Percentiles rank a stretch among this genome's conserved stretches.
Conservation (phyloP, 441 rosid genomes). For the Metrosideros polymorpha region DNA sequence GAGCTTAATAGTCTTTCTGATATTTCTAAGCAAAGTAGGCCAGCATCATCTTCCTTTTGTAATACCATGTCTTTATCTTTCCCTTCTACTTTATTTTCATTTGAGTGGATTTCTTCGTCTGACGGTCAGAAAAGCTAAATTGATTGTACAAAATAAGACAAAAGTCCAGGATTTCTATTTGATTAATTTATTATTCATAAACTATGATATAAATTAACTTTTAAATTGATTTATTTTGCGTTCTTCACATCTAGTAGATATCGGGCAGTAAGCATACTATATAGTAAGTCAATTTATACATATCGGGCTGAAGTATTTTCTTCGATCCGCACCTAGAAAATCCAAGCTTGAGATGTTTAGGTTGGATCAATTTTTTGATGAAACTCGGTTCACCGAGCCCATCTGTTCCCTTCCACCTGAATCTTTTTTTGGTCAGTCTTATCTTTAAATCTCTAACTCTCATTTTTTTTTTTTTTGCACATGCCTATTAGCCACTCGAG, state of each 20-base stretch:
- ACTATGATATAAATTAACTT: neutral
- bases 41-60: neutral
- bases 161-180: neutral
- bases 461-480: too few relatives aligned
- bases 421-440: too few relatives aligned
- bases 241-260: neutral
- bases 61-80: neutral
- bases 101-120: neutral
- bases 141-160: accelerated
- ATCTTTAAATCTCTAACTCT: too few relatives aligned
- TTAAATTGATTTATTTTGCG: neutral
- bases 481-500: too few relatives aligned
- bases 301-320: too few relatives aligned
- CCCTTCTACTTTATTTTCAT: neutral
- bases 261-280: too few relatives aligned
- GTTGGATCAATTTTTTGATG: too few relatives aligned
- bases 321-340: too few relatives aligned
- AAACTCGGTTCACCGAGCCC: too few relatives aligned
- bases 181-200: neutral
- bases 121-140: neutral
- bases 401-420: too few relatives aligned
- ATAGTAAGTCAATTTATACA: too few relatives aligned
- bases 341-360: too few relatives aligned
- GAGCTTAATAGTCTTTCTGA: neutral
- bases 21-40: neutral